phyloP scores from a whole-genome alignment of 768 basidiomycete genomes.

The Pulveroboletus sp. region DNA sequence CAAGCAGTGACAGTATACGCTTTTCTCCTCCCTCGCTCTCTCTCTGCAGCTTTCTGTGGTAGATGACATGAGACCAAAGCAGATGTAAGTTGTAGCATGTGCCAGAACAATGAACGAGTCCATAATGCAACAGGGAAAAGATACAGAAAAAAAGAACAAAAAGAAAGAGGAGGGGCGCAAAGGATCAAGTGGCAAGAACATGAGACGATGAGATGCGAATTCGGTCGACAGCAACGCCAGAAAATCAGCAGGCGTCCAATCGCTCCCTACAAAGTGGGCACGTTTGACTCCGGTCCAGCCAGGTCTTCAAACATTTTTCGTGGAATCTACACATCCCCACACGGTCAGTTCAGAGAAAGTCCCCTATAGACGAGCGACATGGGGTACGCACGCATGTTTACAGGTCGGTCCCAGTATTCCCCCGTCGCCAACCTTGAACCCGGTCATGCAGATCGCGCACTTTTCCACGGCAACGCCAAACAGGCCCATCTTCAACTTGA shows the following conservation, averaged over 20 bases:
- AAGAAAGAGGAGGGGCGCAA: neutral
- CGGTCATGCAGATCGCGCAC: conserved; percentile 69
- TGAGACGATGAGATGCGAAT: neutral
- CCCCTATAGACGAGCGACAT: neutral
- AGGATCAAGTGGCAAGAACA: neutral
- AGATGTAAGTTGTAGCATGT: conserved; percentile 12
- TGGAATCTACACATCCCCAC: conserved; percentile 42
- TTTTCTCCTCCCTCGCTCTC: neutral
- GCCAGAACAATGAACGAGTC: conserved; percentile 8
- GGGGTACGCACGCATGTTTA: conserved; percentile 45
- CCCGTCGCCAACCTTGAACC: conserved; percentile 56
- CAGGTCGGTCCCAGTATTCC: conserved; percentile 56
- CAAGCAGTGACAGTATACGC: conserved; percentile 8
- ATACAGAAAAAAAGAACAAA: neutral
- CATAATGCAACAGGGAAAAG: conserved; percentile 9
- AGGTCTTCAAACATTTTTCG: conserved; percentile 55
- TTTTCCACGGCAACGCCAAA: conserved; percentile 60
- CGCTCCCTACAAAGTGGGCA: conserved; percentile 63
- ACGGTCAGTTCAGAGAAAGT: neutral
- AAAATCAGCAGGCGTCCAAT: conserved; percentile 29
- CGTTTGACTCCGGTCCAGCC: conserved; percentile 55
- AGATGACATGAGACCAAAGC: conserved; percentile 1
- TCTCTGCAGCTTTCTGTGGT: conserved; percentile 6
- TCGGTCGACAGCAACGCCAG: neutral
- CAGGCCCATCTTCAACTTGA: conserved; percentile 65